These are phyloP conservation scores for Paramecium biaurelia DNA, from an alignment of 73 alveolate species.

Conservation along the genomic window DNA sequence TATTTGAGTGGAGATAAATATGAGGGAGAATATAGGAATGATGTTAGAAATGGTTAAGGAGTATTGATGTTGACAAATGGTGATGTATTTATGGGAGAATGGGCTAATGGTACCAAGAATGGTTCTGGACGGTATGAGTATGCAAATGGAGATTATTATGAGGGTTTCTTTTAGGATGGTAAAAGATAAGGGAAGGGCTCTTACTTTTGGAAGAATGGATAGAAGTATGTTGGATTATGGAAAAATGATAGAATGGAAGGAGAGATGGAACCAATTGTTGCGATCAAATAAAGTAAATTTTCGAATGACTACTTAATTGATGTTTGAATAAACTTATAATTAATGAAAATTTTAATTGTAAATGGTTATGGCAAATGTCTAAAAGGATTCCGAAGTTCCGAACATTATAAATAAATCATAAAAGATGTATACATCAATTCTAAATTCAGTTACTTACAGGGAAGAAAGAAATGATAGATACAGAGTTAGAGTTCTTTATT, in stretches of 20 bases:
- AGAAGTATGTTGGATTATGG: conserved; percentile 61
- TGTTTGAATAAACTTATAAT: background rate
- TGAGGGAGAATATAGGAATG: conserved; percentile 68
- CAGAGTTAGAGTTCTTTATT: conserved; percentile 58
- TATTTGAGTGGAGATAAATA: conserved; percentile 72
- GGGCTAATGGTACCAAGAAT: conserved; percentile 61
- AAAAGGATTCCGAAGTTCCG: background rate
- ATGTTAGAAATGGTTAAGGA: conserved; percentile 47
- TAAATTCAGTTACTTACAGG: background rate
- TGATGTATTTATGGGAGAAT: conserved; percentile 66
- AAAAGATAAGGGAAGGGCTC: conserved; percentile 64
- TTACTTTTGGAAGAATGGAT: conserved; percentile 67
- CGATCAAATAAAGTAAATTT: background rate
- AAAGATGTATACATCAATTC: background rate
- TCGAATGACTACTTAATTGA: background rate
- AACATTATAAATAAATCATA: background rate
- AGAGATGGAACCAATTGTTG: background rate
- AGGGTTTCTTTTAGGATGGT: conserved; percentile 65
- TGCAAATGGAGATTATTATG: conserved; percentile 64
- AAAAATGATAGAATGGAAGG: conserved; percentile 65
- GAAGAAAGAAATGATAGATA: conserved; percentile 50
- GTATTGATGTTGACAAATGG: conserved; percentile 45
- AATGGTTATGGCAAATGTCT: conserved; percentile 17
- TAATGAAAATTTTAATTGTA: conserved; percentile 9
- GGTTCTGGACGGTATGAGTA: conserved; percentile 65